A percentile compares a stretch with the other conserved stretches of the same genome.
Evolutionary conservation across 2,329 filamentous ascomycete species (phyloP).

Genomic region (Nannizziopsis arthrosporioides): DNA sequence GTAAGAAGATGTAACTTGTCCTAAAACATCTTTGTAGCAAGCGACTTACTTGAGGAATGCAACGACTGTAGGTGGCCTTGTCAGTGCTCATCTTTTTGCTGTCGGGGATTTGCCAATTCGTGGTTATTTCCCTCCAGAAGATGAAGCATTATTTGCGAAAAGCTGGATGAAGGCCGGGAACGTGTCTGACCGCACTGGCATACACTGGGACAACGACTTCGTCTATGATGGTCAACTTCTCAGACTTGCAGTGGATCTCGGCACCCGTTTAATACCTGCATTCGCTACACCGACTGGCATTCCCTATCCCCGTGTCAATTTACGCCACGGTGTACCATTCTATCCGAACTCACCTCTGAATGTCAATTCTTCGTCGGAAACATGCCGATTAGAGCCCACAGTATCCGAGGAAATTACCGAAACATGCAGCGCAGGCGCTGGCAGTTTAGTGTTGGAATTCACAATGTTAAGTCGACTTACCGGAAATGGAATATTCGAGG

Average conservation of each 20-base stretch:
- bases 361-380: slow-evolving; percentile 15
- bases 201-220: slow-evolving; percentile 65
- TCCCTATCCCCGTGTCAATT: slow-evolving; percentile 87
- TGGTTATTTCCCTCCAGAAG: slow-evolving; percentile 52
- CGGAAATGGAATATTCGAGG: slow-evolving; percentile 77
- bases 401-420: slow-evolving; percentile 65
- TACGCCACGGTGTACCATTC: slow-evolving; percentile 82
- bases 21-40: neutral
- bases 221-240: slow-evolving; percentile 82
- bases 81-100: slow-evolving; percentile 90
- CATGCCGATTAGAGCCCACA: slow-evolving; percentile 15
- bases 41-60: neutral
- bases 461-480: slow-evolving; percentile 80
- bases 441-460: slow-evolving; percentile 87
- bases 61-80: slow-evolving; percentile 56
- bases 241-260: slow-evolving; percentile 77
- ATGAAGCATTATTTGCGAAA: slow-evolving; percentile 29
- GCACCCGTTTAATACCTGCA: slow-evolving; percentile 70
- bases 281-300: slow-evolving; percentile 86
- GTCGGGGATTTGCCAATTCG: slow-evolving; percentile 77
- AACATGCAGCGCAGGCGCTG: slow-evolving; percentile 93
- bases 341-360: slow-evolving; percentile 78
- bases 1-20: slow-evolving; percentile 19
- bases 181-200: slow-evolving; percentile 28
- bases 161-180: slow-evolving; percentile 30